Base-by-base conservation (phyloP, 2,329 filamentous ascomycete species). In the Fusarium heterosporum region DNA sequence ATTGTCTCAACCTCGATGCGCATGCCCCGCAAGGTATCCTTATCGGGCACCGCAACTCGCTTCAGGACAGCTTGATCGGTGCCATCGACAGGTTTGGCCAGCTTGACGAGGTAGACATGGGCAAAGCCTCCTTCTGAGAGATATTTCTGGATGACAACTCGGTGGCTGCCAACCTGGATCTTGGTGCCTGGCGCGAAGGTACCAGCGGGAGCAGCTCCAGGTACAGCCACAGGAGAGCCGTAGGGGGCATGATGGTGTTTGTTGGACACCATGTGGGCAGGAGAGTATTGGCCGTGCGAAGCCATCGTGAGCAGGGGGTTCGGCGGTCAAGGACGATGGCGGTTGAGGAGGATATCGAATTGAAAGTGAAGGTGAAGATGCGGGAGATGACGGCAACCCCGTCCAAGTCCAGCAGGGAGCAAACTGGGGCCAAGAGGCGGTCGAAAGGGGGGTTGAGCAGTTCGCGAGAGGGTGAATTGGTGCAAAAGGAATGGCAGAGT, bases 1-100 rank as follows among this genome's bases (percentile, higher is more conserved):
- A 99, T 99, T 14, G 96, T 99, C 82, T 99, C 96, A 72, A 99
- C 96, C 84, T 99, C 96, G 70, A 90, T 98, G 78, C 96, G 90
- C 96, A 99, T 98, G 79, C 92, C 94, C 66, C 93, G 92, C 80
- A 99, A 84, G 59, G 95, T 89, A 68, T 97, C 92, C 84, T 97
- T 97, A 80, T 99, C 96, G 30, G 96, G 93, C 51, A 98, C 96
- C 34, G 96, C 96, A 59, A 99, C 96, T 75, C 96, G 87, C 85
- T 99, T 97, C 75, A 97, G 83, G 47, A 97, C 94, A 13, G 93
- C 93, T 72, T 89, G 84, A 72, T 96, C 91, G 68, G 91, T 90
- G 65, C 92, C 91, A 77, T 92, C 88, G 74, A 94, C 83, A 56
- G 92, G 85, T 70, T 90, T 86, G 32, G 93, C 89, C 62, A 98